A percentile compares a stretch with the other conserved stretches of the same genome.
Conservation (phyloP, 805 yeast species). For the Suhomyces xylopsoci region DNA sequence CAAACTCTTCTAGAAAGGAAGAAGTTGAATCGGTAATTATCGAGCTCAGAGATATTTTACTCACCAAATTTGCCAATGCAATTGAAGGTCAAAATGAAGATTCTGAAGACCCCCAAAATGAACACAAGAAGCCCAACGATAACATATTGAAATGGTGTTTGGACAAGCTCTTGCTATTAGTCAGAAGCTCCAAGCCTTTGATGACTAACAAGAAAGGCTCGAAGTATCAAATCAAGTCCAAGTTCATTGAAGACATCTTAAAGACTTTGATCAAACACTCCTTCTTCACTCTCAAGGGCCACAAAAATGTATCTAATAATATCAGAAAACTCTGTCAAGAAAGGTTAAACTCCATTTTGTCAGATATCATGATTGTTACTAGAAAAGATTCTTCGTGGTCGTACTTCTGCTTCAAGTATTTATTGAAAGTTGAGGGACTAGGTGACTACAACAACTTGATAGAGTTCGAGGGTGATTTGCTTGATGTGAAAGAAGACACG, state of each 20-base stretch:
- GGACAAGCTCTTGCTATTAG: slow-evolving; percentile 55
- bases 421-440: slow-evolving; percentile 23
- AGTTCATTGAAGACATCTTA: slow-evolving; percentile 36
- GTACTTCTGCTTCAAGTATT: slow-evolving; percentile 43
- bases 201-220: slow-evolving; percentile 6
- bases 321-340: slow-evolving; percentile 50
- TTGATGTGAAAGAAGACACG: slow-evolving; percentile 46
- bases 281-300: slow-evolving; percentile 30
- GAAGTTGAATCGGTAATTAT: slow-evolving; percentile 16
- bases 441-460: slow-evolving; percentile 19
- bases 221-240: slow-evolving; percentile 8
- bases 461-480: slow-evolving; percentile 60
- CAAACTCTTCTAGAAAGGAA: slow-evolving; percentile 2
- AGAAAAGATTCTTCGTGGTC: slow-evolving; percentile 62
- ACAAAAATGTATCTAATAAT: slow-evolving; percentile 24
- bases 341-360: slow-evolving; percentile 64
- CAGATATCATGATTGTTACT: slow-evolving; percentile 49
- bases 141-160: slow-evolving; percentile 53
- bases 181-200: slow-evolving; percentile 43
- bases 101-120: slow-evolving; percentile 8
- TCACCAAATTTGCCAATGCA: slow-evolving; percentile 22
- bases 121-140: slow-evolving; percentile 26
- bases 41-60: slow-evolving; percentile 21
- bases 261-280: slow-evolving; percentile 39
- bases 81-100: slow-evolving; percentile 20